phyloP scores from a whole-genome alignment of 2,329 filamentous ascomycete genomes.

The Apiospora saccharicola region DNA sequence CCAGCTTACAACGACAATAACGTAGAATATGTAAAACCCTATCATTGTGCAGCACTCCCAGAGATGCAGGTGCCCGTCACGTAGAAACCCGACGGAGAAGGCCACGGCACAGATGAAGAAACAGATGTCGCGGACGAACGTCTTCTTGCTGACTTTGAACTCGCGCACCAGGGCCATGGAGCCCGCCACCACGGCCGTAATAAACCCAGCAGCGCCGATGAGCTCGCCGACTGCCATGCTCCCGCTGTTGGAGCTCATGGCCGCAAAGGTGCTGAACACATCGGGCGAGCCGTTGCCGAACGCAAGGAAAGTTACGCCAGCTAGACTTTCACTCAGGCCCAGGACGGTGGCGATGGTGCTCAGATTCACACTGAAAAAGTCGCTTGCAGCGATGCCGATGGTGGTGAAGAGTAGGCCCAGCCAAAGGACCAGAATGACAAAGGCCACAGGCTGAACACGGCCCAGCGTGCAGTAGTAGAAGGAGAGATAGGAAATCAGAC shows the following conservation, averaged over 20 bases:
- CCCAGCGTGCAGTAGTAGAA: constrained; percentile 88
- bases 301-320: constrained; percentile 93
- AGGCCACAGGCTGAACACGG: constrained; percentile 76
- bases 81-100: constrained; percentile 87
- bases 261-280: constrained; percentile 98
- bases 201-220: constrained; percentile 94
- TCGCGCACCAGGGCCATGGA: constrained; percentile 98
- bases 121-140: constrained; percentile 88
- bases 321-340: constrained; percentile 93
- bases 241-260: constrained; percentile 97
- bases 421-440: constrained; percentile 81
- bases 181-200: constrained; percentile 93
- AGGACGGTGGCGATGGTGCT: constrained; percentile 90
- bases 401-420: constrained; percentile 91
- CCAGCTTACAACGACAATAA: constrained; percentile 86
- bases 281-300: constrained; percentile 98
- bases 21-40: constrained; percentile 88
- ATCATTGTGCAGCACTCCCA: constrained; percentile 96
- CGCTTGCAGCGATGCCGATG: constrained; percentile 95
- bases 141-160: constrained; percentile 88
- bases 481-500: constrained; percentile 85
- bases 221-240: constrained; percentile 95
- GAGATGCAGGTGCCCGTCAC: constrained; percentile 81
- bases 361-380: constrained; percentile 97
- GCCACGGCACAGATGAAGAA: constrained; percentile 90